Evolutionary conservation across 2,329 filamentous ascomycete species (phyloP).

Genomic region (Ascochyta fabae): DNA sequence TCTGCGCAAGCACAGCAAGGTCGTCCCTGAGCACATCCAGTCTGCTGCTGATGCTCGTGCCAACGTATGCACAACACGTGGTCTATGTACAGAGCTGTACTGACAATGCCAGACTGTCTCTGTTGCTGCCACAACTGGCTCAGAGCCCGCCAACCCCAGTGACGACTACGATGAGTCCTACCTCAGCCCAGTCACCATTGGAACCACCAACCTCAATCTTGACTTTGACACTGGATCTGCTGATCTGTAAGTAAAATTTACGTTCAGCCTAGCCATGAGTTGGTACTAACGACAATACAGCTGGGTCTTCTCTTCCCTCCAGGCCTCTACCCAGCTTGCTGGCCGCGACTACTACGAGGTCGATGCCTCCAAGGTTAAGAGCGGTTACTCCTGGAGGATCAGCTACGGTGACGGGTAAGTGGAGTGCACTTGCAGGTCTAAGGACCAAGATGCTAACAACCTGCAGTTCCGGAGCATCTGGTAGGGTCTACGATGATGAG

Average conservation of each 20-base stretch:
- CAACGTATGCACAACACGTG: constrained; percentile 5
- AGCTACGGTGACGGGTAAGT: constrained; percentile 66
- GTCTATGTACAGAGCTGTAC: background rate
- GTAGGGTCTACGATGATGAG: constrained; percentile 70
- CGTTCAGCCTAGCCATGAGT: background rate
- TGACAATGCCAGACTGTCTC: constrained; percentile 11
- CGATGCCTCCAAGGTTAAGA: constrained; percentile 52
- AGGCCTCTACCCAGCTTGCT: constrained; percentile 56
- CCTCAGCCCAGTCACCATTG: constrained; percentile 64
- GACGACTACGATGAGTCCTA: constrained; percentile 47
- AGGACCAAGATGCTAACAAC: background rate
- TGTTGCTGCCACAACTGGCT: constrained; percentile 37
- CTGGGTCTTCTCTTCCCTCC: constrained; percentile 71
- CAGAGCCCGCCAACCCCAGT: constrained; percentile 49
- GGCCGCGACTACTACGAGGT: constrained; percentile 67
- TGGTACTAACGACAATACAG: constrained; percentile 46
- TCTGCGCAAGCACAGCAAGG: constrained; percentile 48
- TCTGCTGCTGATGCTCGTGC: constrained; percentile 44
- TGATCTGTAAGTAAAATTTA: constrained; percentile 63
- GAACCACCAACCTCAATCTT: constrained; percentile 67
- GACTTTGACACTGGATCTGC: constrained; percentile 75
- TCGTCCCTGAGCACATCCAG: constrained; percentile 36
- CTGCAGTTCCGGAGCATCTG: constrained; percentile 60
- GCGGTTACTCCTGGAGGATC: constrained; percentile 64
- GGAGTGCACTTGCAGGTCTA: background rate